Conservation (phyloP, 306 rosid species). For the Citrullus colocynthis region DNA sequence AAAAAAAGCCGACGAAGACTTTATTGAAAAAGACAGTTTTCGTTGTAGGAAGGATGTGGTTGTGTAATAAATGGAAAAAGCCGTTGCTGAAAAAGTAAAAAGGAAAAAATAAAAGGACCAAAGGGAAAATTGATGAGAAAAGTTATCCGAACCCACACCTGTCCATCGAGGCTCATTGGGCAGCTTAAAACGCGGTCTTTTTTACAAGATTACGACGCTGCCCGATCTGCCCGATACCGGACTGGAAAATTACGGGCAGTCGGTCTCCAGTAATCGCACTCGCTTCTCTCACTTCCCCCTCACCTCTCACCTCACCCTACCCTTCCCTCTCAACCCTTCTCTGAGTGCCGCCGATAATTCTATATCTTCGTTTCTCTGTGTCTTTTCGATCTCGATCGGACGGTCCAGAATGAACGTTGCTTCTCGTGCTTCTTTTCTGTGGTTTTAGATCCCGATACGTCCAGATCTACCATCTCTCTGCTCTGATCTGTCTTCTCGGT, state of each 20-base stretch:
- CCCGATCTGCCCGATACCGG: constrained; percentile 18
- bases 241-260: constrained; percentile 14
- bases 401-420: constrained; percentile 14
- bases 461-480: constrained; percentile 14
- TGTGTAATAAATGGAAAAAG: background rate
- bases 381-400: constrained; percentile 5
- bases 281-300: constrained; percentile 8
- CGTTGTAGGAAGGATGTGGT: background rate
- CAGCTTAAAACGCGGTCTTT: constrained; percentile 13
- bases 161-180: constrained; percentile 8
- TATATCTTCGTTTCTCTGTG: constrained; percentile 4
- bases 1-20: background rate
- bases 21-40: background rate
- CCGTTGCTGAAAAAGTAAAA: background rate
- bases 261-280: constrained; percentile 17
- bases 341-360: background rate
- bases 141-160: constrained; percentile 9
- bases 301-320: background rate
- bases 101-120: background rate
- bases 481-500: constrained; percentile 11
- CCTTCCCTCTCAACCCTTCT: background rate
- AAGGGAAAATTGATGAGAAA: background rate
- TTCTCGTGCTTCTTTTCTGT: background rate
- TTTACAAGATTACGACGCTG: constrained; percentile 7
- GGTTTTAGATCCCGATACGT: constrained; percentile 7